Conservation (phyloP, 176 grass and related monocot genomes). For the Luzula sylvatica region DNA sequence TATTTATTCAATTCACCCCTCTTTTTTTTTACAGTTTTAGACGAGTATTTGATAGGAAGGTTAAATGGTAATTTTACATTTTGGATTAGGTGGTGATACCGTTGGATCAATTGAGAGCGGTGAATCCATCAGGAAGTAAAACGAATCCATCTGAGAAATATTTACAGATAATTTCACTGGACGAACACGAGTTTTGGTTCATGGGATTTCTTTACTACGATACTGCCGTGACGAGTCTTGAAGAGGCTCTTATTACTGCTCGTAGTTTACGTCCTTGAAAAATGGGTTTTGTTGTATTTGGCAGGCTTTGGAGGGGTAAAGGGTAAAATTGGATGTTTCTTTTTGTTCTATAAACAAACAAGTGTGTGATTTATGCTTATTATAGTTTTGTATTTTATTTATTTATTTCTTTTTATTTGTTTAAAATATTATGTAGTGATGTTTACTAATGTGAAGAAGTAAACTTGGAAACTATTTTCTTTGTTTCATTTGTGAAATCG, state of each 20-base stretch:
- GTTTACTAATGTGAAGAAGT: constrained; percentile 8
- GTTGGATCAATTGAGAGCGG: constrained; percentile 59
- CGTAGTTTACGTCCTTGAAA: constrained; percentile 52
- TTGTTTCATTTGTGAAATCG: too few relatives aligned
- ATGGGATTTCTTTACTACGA: constrained; percentile 83
- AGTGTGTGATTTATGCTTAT: constrained; percentile 3
- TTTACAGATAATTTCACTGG: constrained; percentile 68
- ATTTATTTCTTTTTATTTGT: constrained; percentile 6
- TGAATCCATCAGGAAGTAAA: constrained; percentile 81
- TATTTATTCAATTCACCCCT: constrained; percentile 8
- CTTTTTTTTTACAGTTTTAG: constrained; percentile 6
- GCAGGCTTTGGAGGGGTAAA: not conserved
- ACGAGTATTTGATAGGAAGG: not conserved
- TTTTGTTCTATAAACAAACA: not conserved
- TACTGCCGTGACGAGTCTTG: constrained; percentile 47
- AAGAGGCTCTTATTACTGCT: constrained; percentile 52
- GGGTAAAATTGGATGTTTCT: not conserved
- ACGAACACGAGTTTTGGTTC: constrained; percentile 86
- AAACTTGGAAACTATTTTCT: not conserved
- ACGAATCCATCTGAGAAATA: constrained; percentile 64
- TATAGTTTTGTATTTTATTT: constrained; percentile 21
- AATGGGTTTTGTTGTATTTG: not conserved
- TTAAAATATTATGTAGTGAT: constrained; percentile 3
- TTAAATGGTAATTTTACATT: constrained; percentile 4
- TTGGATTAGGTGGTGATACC: constrained; percentile 74